Percentiles rank a stretch among this genome's conserved stretches.
Conservation (phyloP, 805 yeast genomes). For the Lipomyces chichibuensis region DNA sequence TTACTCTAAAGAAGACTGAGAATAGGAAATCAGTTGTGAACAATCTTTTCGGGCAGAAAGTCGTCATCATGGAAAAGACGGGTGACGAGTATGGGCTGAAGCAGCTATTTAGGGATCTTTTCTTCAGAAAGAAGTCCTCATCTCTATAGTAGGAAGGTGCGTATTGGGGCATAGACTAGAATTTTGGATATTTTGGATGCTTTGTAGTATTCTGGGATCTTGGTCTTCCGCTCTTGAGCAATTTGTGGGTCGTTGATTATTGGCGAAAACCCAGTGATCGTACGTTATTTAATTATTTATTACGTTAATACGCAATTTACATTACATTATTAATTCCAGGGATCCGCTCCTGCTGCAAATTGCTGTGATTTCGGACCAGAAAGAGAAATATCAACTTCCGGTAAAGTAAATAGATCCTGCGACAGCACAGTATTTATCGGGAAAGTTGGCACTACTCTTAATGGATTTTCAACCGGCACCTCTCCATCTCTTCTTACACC, state of each 20-base stretch:
- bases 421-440: not conserved
- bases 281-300: not conserved
- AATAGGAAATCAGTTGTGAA: slow-evolving; percentile 10
- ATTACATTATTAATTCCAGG: not conserved
- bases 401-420: not conserved
- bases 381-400: not conserved
- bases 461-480: not conserved
- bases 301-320: not conserved
- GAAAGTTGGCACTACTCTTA: not conserved
- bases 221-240: not conserved
- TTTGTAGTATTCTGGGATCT: not conserved
- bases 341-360: not conserved
- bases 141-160: not conserved
- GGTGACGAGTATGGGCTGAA: slow-evolving; percentile 36
- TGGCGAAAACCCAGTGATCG: too few species aligned
- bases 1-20: not conserved
- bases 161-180: not conserved
- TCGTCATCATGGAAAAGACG: slow-evolving; percentile 31
- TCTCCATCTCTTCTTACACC: slow-evolving; percentile 14
- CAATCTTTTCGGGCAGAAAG: slow-evolving; percentile 26
- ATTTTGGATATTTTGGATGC: not conserved
- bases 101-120: slow-evolving; percentile 32
- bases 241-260: too few species aligned
- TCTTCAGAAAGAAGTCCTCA: slow-evolving; percentile 17
- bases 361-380: not conserved